phyloP scores from a whole-genome alignment of 768 basidiomycete genomes.

The Podaxis carcinomalis region DNA sequence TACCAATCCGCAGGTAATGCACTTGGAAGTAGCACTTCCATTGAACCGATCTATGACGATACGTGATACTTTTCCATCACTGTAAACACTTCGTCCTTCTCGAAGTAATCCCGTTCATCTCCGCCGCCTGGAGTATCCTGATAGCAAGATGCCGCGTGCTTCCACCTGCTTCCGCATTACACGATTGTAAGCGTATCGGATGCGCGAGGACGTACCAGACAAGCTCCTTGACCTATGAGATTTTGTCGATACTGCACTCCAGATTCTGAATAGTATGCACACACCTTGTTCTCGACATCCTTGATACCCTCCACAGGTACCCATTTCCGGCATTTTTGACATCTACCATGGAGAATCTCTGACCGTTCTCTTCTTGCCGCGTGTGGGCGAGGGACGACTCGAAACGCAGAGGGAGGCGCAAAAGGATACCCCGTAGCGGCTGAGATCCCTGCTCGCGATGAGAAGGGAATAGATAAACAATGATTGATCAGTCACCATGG shows the following conservation, averaged over 20 bases:
- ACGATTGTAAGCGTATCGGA: background rate
- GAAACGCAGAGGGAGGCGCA: slow-evolving; percentile 70
- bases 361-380: slow-evolving; percentile 57
- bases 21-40: background rate
- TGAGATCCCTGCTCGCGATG: slow-evolving; percentile 53
- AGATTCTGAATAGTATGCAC: slow-evolving; percentile 4
- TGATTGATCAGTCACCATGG: slow-evolving; percentile 45
- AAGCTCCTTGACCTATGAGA: slow-evolving; percentile 59
- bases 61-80: slow-evolving; percentile 8
- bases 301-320: slow-evolving; percentile 70
- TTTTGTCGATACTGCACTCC: background rate
- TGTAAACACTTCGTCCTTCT: slow-evolving; percentile 44
- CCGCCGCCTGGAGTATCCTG: slow-evolving; percentile 50
- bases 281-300: slow-evolving; percentile 67
- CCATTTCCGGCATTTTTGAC: slow-evolving; percentile 77
- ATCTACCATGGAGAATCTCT: slow-evolving; percentile 63
- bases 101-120: slow-evolving; percentile 48
- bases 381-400: slow-evolving; percentile 37
- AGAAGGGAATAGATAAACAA: background rate
- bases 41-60: background rate
- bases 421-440: slow-evolving; percentile 66
- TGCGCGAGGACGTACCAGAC: slow-evolving; percentile 55
- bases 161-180: slow-evolving; percentile 50
- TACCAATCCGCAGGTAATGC: slow-evolving; percentile 9
- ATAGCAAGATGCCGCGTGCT: slow-evolving; percentile 80